These are phyloP conservation scores for Planoprotostelium fungivorum DNA, from an alignment of 78 protist species.

Conservation along the genomic window DNA sequence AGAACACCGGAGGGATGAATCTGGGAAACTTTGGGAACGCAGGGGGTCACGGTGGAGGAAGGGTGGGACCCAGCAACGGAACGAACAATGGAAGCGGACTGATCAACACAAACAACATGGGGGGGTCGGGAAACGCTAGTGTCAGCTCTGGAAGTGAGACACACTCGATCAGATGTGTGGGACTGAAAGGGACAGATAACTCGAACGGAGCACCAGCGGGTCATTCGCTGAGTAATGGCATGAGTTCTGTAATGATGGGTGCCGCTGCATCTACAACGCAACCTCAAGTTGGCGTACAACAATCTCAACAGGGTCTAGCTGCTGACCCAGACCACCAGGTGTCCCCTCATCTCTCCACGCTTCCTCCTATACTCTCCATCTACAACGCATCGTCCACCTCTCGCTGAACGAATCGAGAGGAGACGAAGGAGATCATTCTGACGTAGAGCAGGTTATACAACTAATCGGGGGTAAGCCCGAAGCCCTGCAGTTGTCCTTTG, in stretches of 20 bases:
- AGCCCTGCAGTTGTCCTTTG: not conserved
- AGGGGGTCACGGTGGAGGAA: not conserved
- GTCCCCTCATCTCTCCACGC: too few species aligned
- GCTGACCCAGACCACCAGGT: not conserved
- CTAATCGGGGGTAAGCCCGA: not conserved
- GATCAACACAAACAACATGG: not conserved
- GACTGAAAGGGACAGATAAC: not conserved
- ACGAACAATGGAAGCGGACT: not conserved
- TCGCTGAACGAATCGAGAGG: too few species aligned
- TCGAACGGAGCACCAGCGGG: constrained; percentile 1
- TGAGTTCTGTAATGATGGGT: not conserved
- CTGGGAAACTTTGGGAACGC: not conserved
- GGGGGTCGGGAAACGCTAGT: not conserved
- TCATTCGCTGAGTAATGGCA: not conserved
- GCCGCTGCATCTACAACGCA: not conserved
- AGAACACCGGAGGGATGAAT: not conserved
- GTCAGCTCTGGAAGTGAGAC: not conserved
- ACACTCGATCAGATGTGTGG: not conserved
- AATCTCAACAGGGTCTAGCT: not conserved
- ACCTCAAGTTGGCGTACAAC: not conserved
- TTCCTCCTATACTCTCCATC: too few species aligned
- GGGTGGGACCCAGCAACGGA: not conserved
- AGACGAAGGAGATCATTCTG: too few species aligned
- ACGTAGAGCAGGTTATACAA: not conserved
- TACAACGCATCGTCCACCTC: too few species aligned